A percentile compares a stretch with the other conserved stretches of the same genome.
Conservation (phyloP, 148 eudicot species). For the Suaeda aralocaspica region DNA sequence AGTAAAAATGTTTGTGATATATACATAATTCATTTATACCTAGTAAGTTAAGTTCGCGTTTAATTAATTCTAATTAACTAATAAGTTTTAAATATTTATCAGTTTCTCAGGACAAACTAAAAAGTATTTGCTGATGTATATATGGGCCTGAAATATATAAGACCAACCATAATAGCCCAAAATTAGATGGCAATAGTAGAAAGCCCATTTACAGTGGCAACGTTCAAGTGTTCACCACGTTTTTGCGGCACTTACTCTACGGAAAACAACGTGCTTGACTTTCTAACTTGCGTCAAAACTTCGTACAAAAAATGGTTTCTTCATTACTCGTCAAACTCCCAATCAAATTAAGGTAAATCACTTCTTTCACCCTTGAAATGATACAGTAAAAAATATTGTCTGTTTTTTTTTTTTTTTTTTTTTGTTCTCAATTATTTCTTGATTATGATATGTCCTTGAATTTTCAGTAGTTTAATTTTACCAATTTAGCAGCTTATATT, state of each 20-base stretch:
- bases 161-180: too few relatives aligned
- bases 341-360: neutral
- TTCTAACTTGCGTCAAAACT: neutral
- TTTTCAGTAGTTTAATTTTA: neutral
- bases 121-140: too few relatives aligned
- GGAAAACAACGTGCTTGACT: slow-evolving; percentile 3
- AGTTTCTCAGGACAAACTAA: too few relatives aligned
- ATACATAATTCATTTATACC: too few relatives aligned
- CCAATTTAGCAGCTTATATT: neutral
- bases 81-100: too few relatives aligned
- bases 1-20: too few relatives aligned
- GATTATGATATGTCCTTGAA: neutral
- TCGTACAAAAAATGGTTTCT: neutral
- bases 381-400: too few relatives aligned
- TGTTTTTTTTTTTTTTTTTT: too few relatives aligned
- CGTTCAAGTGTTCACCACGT: neutral
- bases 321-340: neutral
- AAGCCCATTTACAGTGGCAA: neutral
- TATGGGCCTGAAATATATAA: too few relatives aligned
- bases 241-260: slow-evolving; percentile 2
- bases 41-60: too few relatives aligned
- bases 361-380: neutral
- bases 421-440: neutral
- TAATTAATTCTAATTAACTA: too few relatives aligned
- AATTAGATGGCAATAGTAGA: too few relatives aligned